phyloP scores from a whole-genome alignment of 108 stramenopile genomes.

The Cyclotella sp. region DNA sequence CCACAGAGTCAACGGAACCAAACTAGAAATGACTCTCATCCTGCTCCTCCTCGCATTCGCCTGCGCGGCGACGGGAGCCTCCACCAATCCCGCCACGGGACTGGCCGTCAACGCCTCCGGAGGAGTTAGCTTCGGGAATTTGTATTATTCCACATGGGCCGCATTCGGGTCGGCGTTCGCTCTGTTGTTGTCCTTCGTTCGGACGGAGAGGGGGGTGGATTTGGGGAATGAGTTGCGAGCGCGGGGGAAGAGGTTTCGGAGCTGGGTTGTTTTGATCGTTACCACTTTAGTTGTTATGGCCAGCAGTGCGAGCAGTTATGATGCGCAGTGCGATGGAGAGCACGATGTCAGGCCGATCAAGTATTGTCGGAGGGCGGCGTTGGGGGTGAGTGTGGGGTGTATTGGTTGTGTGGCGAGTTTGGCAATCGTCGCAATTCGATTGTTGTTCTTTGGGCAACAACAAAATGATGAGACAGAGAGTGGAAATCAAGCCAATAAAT shows the following conservation, averaged over 20 bases:
- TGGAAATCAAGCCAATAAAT: constrained; percentile 34
- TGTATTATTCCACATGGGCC: constrained; percentile 75
- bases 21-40: constrained; percentile 26
- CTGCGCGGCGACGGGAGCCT: constrained; percentile 10
- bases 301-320: constrained; percentile 68
- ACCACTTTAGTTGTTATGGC: constrained; percentile 80
- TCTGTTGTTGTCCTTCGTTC: constrained; percentile 63
- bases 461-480: constrained; percentile 55
- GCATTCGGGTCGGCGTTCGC: constrained; percentile 38
- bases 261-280: constrained; percentile 72
- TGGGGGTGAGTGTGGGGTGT: constrained; percentile 74
- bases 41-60: constrained; percentile 26
- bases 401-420: constrained; percentile 63
- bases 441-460: constrained; percentile 50
- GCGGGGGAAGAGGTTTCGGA: constrained; percentile 68
- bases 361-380: constrained; percentile 74
- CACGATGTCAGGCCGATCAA: constrained; percentile 8
- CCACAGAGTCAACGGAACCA: constrained; percentile 23
- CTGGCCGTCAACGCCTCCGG: constrained; percentile 62
- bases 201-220: constrained; percentile 75
- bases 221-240: constrained; percentile 61
- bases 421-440: constrained; percentile 72
- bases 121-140: constrained; percentile 73
- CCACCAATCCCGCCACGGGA: constrained; percentile 55
- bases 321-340: constrained; percentile 57